phyloP scores from a whole-genome alignment of 352 stramenopile species.

The Saprolegnia parasitica region DNA sequence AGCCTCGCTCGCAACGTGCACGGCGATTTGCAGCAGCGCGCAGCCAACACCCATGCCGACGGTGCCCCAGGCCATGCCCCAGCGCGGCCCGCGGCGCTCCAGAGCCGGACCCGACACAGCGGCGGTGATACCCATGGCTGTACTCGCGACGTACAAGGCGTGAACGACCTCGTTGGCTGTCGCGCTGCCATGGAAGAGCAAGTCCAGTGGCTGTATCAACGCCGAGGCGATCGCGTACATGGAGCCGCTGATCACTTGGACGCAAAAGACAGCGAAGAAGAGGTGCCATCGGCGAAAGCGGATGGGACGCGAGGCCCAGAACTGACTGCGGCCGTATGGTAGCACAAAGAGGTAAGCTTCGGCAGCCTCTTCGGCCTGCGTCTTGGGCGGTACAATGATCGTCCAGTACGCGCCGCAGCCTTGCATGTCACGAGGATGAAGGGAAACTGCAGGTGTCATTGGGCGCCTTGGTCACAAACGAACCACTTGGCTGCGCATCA shows the following conservation, averaged over 20 bases:
- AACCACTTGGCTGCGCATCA: no score
- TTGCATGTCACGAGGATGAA: no score
- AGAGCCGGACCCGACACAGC: conserved; percentile 20
- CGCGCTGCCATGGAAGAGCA: conserved; percentile 3
- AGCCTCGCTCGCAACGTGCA: background rate
- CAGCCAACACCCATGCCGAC: no score
- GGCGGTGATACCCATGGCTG: background rate
- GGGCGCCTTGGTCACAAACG: no score
- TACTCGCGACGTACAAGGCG: background rate
- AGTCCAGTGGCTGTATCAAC: conserved; percentile 3
- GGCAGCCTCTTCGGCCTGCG: background rate
- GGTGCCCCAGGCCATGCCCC: conserved; percentile 22
- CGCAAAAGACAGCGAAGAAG: background rate
- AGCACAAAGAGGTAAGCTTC: conserved; percentile 9
- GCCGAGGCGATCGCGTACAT: conserved; percentile 20
- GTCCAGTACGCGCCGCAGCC: no score
- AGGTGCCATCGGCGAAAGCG: conserved; percentile 4
- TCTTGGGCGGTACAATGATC: background rate
- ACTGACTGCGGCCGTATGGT: background rate
- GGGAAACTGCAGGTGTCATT: no score
- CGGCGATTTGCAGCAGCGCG: conserved; percentile 8
- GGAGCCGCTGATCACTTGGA: conserved; percentile 3
- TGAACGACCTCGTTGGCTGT: background rate
- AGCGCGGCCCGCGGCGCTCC: conserved; percentile 27
- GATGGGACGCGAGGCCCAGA: background rate